Evolutionary conservation across 164 flowering plant species (phyloP), one percentile per base, ranked within the genome.

Genomic region (Brasenia schreberi): DNA sequence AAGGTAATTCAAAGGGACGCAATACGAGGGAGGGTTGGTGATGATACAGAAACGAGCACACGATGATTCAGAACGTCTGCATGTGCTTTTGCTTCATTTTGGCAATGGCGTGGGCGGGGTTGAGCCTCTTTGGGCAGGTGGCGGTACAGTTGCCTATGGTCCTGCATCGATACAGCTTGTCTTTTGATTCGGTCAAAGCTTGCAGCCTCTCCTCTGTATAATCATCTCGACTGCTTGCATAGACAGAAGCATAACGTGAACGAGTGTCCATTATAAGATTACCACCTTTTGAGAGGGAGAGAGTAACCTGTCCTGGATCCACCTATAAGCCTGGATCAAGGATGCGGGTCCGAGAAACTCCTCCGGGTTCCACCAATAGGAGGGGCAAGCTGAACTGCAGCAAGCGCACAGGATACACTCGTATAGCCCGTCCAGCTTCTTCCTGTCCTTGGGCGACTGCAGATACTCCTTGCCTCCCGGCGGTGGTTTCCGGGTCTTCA

Each of bases 301-400:
- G 18, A 64, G n/a, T 5, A 43, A 83, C 87, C 86, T 83, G 69
- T 87, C 88, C 5, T 68, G 56, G n/a, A 86, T 70, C 91, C 89
- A 86, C 66, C 88, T 67, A 68, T 81, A 84, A 63, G 89, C 87
- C 64, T 90, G 88, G 59, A 88, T 77, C 69, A 90, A 68, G 3
- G 89, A 79, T 2, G 97, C 92, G 0, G 92, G 90, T 5, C 92
- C 92, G 12, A 75, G 77, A 66, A 81, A 91, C 76, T 83, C 82
- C 58, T 88, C 93, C 0, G 91, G 87, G 64, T 87, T 89, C 93
- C 92, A 89, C 97, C 92, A 91, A 63, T 89, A 90, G 0, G 90
- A 76, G 61, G 97, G 94, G 71, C 97, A 87, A 5, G 90, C 78
- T 5, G 85, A 70, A 23, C 73, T 83, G 42, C 90, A 90, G 61